Base-by-base conservation (phyloP, 352 stramenopile species). In the Pythium aphanidermatum region DNA sequence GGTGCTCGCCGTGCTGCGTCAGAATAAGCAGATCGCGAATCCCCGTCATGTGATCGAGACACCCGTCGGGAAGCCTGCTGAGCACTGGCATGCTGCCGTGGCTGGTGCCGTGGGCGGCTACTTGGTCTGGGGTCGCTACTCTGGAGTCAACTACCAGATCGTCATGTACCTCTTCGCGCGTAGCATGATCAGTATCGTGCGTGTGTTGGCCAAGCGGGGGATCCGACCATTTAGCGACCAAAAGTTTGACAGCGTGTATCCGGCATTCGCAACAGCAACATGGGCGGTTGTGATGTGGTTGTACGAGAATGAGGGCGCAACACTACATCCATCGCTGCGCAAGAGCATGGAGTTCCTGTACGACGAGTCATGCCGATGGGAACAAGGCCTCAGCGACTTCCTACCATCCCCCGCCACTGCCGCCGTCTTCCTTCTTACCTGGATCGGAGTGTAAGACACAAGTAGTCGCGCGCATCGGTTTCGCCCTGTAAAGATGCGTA, bases 301-400 rank as follows among this genome's bases (percentile, higher is more conserved):
- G 17, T 95, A 88, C 58, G 83, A 95, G 62, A 92, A 86, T 62
- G 71, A 95, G 37, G 65, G 70, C 29, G 21, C 65, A n/a, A 65
- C 63, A 53, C 64, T 95, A 41, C 83, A 95, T 48, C 61, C 76
- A 27, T 92, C 80, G 31, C 68, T 95, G 30, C 72, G 73, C 32
- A 84, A 81, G 62, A 93, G 81, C 58, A 95, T 95, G 83, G 75
- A 93, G 38, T 95, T 88, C 55, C 63, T 93, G 11, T 95, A 95
- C 64, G 74, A 91, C 52, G 74, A 93, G 47, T 88, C 81, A 20
- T 92, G 83, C 34, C 67, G 60, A 44, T 92, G 75, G 80, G 63
- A 71, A 30, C 58, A 74, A 37, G 73, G 77, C 2, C 13, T 92
- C 26, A 52, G 62, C 25, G 83, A 95, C 45, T 92, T 93, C 37